Evolutionary conservation across 2,329 filamentous ascomycete genomes (phyloP).

Genomic region (Lasiodiplodia gonubiensis): DNA sequence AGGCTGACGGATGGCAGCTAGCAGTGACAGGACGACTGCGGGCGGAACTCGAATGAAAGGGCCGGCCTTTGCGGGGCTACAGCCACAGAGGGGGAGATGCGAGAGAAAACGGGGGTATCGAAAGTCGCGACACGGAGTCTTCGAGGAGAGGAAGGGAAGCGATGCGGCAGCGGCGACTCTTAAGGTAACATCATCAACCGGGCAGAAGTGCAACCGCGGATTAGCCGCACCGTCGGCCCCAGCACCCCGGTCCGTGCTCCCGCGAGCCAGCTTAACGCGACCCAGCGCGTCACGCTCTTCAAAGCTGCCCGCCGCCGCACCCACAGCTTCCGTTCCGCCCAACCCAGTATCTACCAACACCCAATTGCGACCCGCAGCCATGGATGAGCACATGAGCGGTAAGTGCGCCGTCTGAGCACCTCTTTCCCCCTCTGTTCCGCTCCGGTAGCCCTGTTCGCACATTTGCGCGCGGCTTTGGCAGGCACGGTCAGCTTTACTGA

Average conservation of each 20-base stretch:
- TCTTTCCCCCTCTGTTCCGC: background rate
- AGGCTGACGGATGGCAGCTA: constrained; percentile 13
- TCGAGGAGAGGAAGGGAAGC: constrained; percentile 23
- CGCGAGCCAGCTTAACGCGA: constrained; percentile 15
- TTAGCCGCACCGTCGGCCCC: background rate
- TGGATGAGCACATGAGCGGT: constrained; percentile 49
- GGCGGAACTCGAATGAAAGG: constrained; percentile 8
- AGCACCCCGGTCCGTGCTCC: background rate
- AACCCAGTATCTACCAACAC: background rate
- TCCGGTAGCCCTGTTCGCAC: background rate
- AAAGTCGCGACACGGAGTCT: constrained; percentile 31
- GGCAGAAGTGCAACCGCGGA: background rate
- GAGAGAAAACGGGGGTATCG: constrained; percentile 28
- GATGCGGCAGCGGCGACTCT: constrained; percentile 10
- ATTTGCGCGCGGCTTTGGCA: background rate
- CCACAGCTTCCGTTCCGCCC: constrained; percentile 6
- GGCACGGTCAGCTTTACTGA: background rate
- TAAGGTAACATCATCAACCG: constrained; percentile 20
- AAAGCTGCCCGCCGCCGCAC: constrained; percentile 4
- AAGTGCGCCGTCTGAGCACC: constrained; percentile 15
- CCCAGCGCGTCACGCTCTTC: constrained; percentile 24
- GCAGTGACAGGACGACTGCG: constrained; percentile 9
- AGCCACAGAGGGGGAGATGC: constrained; percentile 2
- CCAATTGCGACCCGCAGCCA: constrained; percentile 31
- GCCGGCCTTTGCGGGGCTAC: constrained; percentile 8